Evolutionary conservation across 2,329 filamentous ascomycete species (phyloP), one percentile per base, ranked within the genome.

Genomic region (Emydomyces testavorans): DNA sequence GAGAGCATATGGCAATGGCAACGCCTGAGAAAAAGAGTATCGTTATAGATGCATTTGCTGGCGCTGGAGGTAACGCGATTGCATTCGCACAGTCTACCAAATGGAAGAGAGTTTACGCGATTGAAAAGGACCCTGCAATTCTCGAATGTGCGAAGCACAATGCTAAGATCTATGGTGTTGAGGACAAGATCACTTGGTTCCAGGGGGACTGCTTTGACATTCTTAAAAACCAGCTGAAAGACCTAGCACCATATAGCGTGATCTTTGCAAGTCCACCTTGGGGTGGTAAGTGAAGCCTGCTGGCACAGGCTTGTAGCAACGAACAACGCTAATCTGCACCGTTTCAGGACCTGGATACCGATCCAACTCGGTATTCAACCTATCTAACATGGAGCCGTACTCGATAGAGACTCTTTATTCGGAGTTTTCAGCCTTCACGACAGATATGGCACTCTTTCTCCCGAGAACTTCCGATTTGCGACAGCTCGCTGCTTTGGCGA

Each of bases 121-220:
- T 98, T 56, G 92, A 98, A 67, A 84, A 82, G 57, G 82, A 96
- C 58, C 72, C 80, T 2, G 76, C 80, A 7, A 86, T 85, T 0
- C 75, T 98, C 5, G 81, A 82, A 38, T 98, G 93, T 65, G 92
- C 88, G 21, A 89, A 94, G 68, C 81, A 93, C 63, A 98, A 98
- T 62, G 88, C 92, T 6, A 73, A 79, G 47, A 71, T 96, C 38
- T 94, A 95, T 62, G 89, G 83, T 2, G 84, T 94, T 0, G 70
- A 71, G 2, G 76, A 82, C 41, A 79, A 78, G 59, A 90, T 98
- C 58, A 84, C 80, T 47, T 98, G 88, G 83, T 76, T 95, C 31
- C 73, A 84, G 47, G 89, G 83, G 3, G 89, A 96, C 66, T 92
- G 84, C 62, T 93, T 98, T 60, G 75, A 85, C 29, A 79, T 80